Percentiles rank a stretch among this genome's conserved stretches.
phyloP scores from a whole-genome alignment of 768 basidiomycete species.

The Calocera viscosa region DNA sequence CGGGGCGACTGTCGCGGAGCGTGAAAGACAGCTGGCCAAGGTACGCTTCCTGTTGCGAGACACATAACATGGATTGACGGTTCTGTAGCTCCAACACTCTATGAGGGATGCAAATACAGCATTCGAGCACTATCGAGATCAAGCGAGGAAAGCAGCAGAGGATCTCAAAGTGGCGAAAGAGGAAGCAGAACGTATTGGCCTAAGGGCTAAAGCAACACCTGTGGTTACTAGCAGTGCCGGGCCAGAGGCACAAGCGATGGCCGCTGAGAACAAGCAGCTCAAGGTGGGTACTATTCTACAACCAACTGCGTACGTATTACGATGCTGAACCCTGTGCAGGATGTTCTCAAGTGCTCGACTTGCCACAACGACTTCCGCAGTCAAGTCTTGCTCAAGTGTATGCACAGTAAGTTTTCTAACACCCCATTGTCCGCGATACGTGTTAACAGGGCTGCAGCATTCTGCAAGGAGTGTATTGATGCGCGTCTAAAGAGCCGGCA shows the following conservation, averaged over 20 bases:
- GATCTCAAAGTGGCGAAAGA: slow-evolving; percentile 36
- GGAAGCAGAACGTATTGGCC: slow-evolving; percentile 42
- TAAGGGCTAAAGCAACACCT: slow-evolving; percentile 23
- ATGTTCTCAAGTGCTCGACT: slow-evolving; percentile 76
- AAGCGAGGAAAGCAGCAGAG: slow-evolving; percentile 33
- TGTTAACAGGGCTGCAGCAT: slow-evolving; percentile 39
- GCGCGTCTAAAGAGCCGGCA: slow-evolving; percentile 79
- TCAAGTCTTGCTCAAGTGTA: slow-evolving; percentile 74
- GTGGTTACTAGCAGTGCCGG: slow-evolving; percentile 26
- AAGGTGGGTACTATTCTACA: slow-evolving; percentile 10
- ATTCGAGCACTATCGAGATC: slow-evolving; percentile 14
- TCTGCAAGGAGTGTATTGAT: slow-evolving; percentile 69
- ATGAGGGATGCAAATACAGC: neutral
- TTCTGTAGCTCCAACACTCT: neutral
- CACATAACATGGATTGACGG: neutral
- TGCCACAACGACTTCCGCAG: slow-evolving; percentile 68
- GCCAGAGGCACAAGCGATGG: slow-evolving; percentile 38
- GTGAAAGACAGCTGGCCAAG: neutral
- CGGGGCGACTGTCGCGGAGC: slow-evolving; percentile 1
- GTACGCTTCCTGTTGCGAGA: neutral
- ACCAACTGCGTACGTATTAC: slow-evolving; percentile 23
- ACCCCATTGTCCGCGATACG: slow-evolving; percentile 5
- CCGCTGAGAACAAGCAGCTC: slow-evolving; percentile 25
- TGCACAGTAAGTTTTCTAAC: slow-evolving; percentile 58
- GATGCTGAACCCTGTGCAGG: slow-evolving; percentile 32